Conservation (phyloP, 73 alveolate species). For the Paraurostyla sp. region DNA sequence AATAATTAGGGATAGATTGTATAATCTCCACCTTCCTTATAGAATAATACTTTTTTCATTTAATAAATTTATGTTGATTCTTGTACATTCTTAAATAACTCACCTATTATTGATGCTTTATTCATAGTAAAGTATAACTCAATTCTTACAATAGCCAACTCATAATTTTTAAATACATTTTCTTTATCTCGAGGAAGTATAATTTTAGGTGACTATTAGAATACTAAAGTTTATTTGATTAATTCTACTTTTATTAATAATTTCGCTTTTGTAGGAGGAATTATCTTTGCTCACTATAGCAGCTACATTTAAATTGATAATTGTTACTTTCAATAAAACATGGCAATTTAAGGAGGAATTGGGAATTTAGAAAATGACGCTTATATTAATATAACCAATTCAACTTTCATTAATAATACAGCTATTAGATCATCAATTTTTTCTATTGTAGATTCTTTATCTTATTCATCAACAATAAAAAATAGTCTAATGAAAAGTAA, state of each 20-base stretch:
- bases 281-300: neutral
- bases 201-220: slow-evolving; percentile 23
- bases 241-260: slow-evolving; percentile 2
- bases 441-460: neutral
- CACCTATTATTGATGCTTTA: neutral
- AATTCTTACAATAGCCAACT: neutral
- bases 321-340: neutral
- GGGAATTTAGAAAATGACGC: neutral
- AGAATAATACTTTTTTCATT: too few relatives aligned
- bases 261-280: slow-evolving; percentile 14
- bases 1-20: neutral
- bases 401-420: neutral
- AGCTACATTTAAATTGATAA: neutral
- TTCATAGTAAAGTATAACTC: neutral
- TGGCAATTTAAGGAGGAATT: slow-evolving; percentile 9
- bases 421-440: neutral
- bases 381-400: neutral
- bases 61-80: neutral
- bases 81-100: neutral
- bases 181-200: slow-evolving; percentile 36
- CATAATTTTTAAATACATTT: neutral
- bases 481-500: too few relatives aligned
- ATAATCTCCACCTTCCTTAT: neutral
- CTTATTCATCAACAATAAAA: too few relatives aligned
- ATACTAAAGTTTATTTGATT: neutral